Conservation (phyloP, 2,329 filamentous ascomycete genomes). For the Botrytis byssoidea region DNA sequence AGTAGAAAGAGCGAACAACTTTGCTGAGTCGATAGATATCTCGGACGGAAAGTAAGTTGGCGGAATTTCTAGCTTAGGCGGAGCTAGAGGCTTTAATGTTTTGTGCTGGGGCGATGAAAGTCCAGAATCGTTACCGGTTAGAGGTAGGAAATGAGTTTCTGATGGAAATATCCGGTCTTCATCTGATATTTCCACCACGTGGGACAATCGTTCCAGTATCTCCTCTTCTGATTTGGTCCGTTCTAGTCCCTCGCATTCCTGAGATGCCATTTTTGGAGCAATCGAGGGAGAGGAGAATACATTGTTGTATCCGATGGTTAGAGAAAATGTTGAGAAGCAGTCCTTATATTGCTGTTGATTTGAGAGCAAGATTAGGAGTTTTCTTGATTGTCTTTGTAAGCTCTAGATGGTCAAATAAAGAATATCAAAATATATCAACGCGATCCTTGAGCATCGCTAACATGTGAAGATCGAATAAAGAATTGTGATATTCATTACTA, state of each 20-base stretch:
- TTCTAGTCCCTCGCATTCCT: not conserved
- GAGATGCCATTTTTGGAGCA: constrained; percentile 5
- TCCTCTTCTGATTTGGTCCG: constrained; percentile 4
- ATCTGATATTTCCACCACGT: constrained; percentile 2
- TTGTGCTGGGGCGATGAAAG: not conserved
- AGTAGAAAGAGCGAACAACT: constrained; percentile 11
- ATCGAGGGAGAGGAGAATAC: not conserved
- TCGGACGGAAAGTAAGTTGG: constrained; percentile 6
- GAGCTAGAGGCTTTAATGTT: not conserved
- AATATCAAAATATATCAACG: not conserved
- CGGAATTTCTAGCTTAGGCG: not conserved
- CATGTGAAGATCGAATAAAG: constrained; percentile 9
- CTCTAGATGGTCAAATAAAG: constrained; percentile 9
- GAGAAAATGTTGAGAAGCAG: not conserved
- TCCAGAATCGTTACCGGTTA: not conserved
- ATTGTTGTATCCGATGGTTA: not conserved
- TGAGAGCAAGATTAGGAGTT: not conserved
- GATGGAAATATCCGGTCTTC: not conserved
- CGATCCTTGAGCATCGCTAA: not conserved
- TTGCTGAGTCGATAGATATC: not conserved
- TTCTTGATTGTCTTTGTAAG: not conserved
- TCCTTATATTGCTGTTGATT: not conserved
- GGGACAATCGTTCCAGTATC: constrained; percentile 13
- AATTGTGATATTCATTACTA: not conserved
- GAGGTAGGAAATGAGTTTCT: not conserved